These are phyloP conservation scores for Nitzschia sp. DNA, from an alignment of 108 stramenopile genomes.

Conservation along the genomic window DNA sequence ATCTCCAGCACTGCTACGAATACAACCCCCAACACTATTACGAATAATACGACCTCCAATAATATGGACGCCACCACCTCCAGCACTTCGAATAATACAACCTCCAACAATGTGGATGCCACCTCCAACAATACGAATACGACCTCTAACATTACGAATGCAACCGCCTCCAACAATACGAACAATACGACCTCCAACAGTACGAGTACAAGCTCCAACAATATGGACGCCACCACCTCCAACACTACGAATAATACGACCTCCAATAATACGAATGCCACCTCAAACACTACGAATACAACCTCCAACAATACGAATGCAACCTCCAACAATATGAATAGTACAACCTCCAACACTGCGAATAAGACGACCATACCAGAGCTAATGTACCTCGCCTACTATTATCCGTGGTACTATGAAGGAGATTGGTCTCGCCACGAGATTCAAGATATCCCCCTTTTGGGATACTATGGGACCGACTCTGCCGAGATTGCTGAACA, in stretches of 20 bases:
- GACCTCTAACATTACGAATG: background rate
- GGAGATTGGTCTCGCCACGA: constrained; percentile 28
- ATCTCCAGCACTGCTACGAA: background rate
- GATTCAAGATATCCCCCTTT: constrained; percentile 15
- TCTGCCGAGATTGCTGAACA: constrained; percentile 17
- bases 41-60: background rate
- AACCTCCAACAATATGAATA: background rate
- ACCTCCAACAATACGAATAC: background rate
- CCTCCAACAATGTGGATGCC: background rate
- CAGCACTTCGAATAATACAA: too few species aligned
- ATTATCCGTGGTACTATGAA: constrained; percentile 31
- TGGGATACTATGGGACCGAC: constrained; percentile 32
- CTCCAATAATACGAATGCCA: background rate
- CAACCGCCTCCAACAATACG: background rate
- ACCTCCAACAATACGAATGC: background rate
- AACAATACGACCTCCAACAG: background rate
- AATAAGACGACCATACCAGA: background rate
- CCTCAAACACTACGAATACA: background rate
- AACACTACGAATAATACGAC: background rate
- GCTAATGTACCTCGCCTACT: constrained; percentile 23
- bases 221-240: background rate
- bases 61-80: background rate
- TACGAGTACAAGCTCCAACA: background rate
- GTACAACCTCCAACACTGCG: background rate
- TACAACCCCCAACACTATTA: background rate